Base-by-base conservation (phyloP, 495 filamentous ascomycete species). In the Xylaria curta region DNA sequence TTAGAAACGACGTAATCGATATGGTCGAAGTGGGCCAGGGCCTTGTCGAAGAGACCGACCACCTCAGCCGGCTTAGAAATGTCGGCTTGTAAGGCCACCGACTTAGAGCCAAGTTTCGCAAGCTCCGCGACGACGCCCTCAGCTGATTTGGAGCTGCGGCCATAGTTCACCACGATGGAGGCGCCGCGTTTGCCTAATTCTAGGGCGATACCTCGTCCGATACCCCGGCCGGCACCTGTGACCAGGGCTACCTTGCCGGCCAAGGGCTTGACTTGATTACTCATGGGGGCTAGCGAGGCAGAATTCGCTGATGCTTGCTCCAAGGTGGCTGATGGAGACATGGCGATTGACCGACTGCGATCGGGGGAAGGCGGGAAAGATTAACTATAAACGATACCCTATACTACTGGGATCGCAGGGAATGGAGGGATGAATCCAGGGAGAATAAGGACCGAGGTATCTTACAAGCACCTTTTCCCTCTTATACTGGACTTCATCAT, bases 101-200 rank as follows among this genome's bases (percentile, higher is more conserved):
- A 90, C 69, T 88, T 86, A 68, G 83, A 82, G 51, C 90, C 89
- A 49, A 79, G 75, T 66, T 79, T 74, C 68, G 88, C 81, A 76
- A 95, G 92, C 68, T 89, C 83, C 28, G 81, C 69, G 66, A 91
- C 89, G 5, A 92, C 88, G 60, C 87, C 84, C 26, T 93, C 82
- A 36, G 93, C 93, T 19, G 86, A 80, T 6, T 76, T 75, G 40
- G 87, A 84, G 79, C 86, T 88, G 71, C 87, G 87, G 76, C 88
- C 87, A 78, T 94, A 97, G 87, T 95, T 95, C 79, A 97, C 87
- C 26, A 93, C 87, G 44, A 97, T 86, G 66, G 86, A 89, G 68
- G 91, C 91, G n/a, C 92, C 92, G 71, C 91, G 89, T 74, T 86
- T 85, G 72, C 88, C 93, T 51, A 97, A 88, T 79, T 95, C 93